Evolutionary conservation across 1,139 yeast species (phyloP).

Genomic region (Pichia sp.): DNA sequence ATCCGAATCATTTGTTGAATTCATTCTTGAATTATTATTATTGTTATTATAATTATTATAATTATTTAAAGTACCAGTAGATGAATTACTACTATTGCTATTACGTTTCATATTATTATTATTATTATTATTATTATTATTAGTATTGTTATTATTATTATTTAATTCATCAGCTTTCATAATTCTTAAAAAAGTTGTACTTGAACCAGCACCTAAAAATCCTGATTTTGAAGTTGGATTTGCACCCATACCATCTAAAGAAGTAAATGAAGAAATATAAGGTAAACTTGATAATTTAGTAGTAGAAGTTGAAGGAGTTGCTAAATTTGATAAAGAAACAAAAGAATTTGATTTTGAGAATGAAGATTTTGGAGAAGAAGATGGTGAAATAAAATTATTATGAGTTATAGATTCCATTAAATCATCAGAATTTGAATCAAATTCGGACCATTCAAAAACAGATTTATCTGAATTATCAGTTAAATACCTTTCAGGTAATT

Average conservation of each 20-base stretch:
- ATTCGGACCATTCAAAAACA: constrained; percentile 48
- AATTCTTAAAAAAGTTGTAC: constrained; percentile 38
- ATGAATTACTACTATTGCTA: constrained; percentile 21
- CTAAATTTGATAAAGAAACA: constrained; percentile 6
- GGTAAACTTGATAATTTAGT: constrained; percentile 17
- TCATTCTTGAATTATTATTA: not conserved
- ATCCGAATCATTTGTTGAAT: too few relatives aligned
- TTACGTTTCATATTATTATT: constrained; percentile 1
- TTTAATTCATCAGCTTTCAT: constrained; percentile 29
- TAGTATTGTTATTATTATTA: constrained; percentile 14
- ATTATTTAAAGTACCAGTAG: not conserved
- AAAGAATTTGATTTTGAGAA: constrained; percentile 11
- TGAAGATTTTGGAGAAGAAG: constrained; percentile 13
- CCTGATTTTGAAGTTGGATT: constrained; percentile 42
- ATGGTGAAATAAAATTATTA: constrained; percentile 13
- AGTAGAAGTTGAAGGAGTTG: constrained; percentile 9
- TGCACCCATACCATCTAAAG: constrained; percentile 31
- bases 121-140: constrained; percentile 22
- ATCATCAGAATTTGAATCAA: constrained; percentile 7
- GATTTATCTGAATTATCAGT: constrained; percentile 36
- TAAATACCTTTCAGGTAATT: constrained; percentile 35
- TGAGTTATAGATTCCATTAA: not conserved
- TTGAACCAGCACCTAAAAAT: constrained; percentile 58
- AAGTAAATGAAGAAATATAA: constrained; percentile 17
- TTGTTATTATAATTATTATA: constrained; percentile 22